Evolutionary conservation across 257 asterid genomes (phyloP), one percentile per base, ranked within the genome.

Genomic region (Sherardia arvensis): DNA sequence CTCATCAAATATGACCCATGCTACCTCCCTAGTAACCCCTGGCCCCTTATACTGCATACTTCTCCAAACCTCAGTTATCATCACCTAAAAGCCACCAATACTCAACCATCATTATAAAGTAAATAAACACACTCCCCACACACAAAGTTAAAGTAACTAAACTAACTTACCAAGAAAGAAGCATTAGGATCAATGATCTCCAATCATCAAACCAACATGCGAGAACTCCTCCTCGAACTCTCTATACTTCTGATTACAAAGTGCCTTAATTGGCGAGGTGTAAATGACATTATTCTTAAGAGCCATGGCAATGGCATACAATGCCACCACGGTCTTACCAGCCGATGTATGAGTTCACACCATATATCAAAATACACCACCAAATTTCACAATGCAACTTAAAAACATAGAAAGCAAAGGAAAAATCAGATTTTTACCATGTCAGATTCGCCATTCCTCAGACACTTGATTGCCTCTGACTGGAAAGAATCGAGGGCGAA

Each of bases 31-130:
- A 9, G 73, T 81, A 67, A 85, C 88, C 74, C 88, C 97, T 53
- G 97, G 86, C 66, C 97, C 99, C 77, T 87, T 92, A 80, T 92
- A 92, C 83, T 80, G 95, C 99, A 92, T 89, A 73, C 97, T 92
- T 47, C 97, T 89, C 99, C 97, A 89, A 71, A 92, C 85, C 80
- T 92, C 99, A 0, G 99, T 92, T 47, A 97, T 92, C 99, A 92
- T 92, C 49, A 92, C 99, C 99, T 89, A 81, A 60, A 78, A 80
- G 22, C 40, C 45, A 68, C 38, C 61, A 62, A 69, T 30, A 57
- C 38, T 73, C 62, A 74, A 64, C 60, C 36, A 45, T 20, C 53
- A 8, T 23, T 8, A 22, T 32, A 25, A 11, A 1, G n/a, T n/a
- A 10, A 49, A n/a, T 4, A 48, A 3, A 30, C 34, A 30, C 34